phyloP scores from a whole-genome alignment of 352 stramenopile species.

The Globisporangium sylvaticum region DNA sequence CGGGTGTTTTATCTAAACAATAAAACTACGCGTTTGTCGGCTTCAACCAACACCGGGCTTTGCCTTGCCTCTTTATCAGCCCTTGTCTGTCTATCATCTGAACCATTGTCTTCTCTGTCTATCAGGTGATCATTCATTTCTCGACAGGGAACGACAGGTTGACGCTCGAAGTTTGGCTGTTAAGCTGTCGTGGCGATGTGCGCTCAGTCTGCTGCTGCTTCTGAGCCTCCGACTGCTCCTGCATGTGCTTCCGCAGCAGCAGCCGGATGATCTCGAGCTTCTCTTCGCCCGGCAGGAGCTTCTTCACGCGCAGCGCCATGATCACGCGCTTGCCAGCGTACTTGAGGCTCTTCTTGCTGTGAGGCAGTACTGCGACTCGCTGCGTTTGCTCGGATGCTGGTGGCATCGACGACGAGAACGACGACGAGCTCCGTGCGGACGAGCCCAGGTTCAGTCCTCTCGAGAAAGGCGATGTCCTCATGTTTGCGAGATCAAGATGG shows the following conservation, averaged over 20 bases:
- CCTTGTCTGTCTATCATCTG: not conserved
- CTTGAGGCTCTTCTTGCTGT: constrained; percentile 32
- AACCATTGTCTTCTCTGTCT: not conserved
- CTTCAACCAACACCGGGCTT: constrained; percentile 20
- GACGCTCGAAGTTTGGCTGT: constrained; percentile 1
- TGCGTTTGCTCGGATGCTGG: not conserved
- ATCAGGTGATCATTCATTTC: not conserved
- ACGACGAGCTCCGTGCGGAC: not conserved
- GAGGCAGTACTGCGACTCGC: not conserved
- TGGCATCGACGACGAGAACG: not conserved
- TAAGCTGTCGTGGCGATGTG: not conserved
- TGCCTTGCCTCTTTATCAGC: not conserved
- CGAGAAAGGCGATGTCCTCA: not conserved
- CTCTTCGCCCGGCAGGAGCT: constrained; percentile 33
- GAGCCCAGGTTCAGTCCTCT: not conserved
- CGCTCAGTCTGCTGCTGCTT: not conserved
- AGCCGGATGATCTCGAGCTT: constrained; percentile 55
- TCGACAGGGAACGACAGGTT: constrained; percentile 1
- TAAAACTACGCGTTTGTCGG: constrained; percentile 77
- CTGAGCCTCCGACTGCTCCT: not conserved
- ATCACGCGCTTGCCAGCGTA: constrained; percentile 66
- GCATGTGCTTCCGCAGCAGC: constrained; percentile 33
- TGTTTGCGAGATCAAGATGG: constrained; percentile 2
- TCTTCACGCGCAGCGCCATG: constrained; percentile 62
- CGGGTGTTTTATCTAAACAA: constrained; percentile 55